Conservation (phyloP, 371 early-diverging fungal genomes). For the Umbelopsis sp. region DNA sequence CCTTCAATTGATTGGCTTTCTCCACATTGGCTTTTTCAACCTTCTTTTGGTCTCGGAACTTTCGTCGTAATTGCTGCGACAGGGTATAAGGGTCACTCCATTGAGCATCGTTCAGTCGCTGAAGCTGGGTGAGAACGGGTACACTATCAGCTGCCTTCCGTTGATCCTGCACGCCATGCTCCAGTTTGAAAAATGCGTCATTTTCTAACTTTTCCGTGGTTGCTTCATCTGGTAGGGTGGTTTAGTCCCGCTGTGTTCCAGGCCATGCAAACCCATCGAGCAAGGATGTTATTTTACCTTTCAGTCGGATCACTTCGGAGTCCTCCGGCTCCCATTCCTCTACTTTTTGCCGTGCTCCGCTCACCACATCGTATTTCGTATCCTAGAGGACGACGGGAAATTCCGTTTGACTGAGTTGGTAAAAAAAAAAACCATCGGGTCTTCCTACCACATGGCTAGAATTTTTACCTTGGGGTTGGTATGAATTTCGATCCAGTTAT, state of each 20-base stretch:
- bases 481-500: constrained; percentile 87
- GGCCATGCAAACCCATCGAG: background rate
- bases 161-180: constrained; percentile 64
- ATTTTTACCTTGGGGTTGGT: constrained; percentile 88
- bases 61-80: constrained; percentile 73
- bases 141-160: constrained; percentile 50
- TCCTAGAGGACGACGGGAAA: constrained; percentile 53
- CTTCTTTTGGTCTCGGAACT: constrained; percentile 75
- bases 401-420: too few relatives aligned
- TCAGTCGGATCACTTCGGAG: constrained; percentile 63
- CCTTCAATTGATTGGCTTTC: constrained; percentile 54
- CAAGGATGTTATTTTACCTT: constrained; percentile 33
- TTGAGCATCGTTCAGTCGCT: constrained; percentile 58
- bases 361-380: constrained; percentile 72
- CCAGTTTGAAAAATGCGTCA: constrained; percentile 75
- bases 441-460: too few relatives aligned
- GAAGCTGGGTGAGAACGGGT: constrained; percentile 65
- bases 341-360: constrained; percentile 78
- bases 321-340: constrained; percentile 80
- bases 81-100: constrained; percentile 82
- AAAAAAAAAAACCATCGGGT: too few relatives aligned
- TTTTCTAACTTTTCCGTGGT: constrained; percentile 56
- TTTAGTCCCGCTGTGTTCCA: too few relatives aligned
- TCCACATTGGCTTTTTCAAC: constrained; percentile 44
- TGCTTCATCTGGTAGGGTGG: constrained; percentile 47